Conservation (phyloP, 2,329 filamentous ascomycete genomes). For the Niveomyces coronatus region DNA sequence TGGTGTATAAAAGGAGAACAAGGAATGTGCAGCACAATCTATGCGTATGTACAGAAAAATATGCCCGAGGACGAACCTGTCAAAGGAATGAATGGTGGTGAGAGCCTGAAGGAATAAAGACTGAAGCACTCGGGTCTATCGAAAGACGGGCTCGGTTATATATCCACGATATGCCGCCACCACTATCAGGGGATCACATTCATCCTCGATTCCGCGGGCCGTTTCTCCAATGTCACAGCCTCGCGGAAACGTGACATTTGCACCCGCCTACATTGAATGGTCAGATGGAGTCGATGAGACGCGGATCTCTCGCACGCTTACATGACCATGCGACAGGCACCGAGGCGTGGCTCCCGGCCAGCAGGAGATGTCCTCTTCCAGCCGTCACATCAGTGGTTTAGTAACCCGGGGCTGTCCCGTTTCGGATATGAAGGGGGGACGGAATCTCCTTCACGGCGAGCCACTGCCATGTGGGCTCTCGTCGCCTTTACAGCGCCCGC, state of each 20-base stretch:
- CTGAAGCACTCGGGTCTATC: neutral
- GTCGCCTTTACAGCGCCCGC: neutral
- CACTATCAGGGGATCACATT: too few species aligned
- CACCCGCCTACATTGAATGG: neutral
- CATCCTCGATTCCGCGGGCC: too few species aligned
- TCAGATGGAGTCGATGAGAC: neutral
- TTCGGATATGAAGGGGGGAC: too few species aligned
- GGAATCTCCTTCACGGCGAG: neutral
- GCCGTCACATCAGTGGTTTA: too few species aligned
- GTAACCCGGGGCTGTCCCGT: too few species aligned
- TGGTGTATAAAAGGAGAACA: neutral
- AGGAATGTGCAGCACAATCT: too few species aligned
- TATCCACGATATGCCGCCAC: too few species aligned
- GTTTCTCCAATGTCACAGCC: too few species aligned
- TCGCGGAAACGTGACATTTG: slow-evolving; percentile 6
- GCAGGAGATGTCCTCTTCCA: too few species aligned
- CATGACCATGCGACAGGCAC: neutral
- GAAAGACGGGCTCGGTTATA: neutral
- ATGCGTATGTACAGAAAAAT: slow-evolving; percentile 1
- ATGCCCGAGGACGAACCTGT: too few species aligned
- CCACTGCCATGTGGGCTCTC: neutral
- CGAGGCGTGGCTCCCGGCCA: too few species aligned
- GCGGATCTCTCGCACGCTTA: slow-evolving; percentile 4
- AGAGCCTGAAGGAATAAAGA: neutral
- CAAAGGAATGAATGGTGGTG: neutral